A percentile compares a stretch with the other conserved stretches of the same genome.
Evolutionary conservation across 2,329 filamentous ascomycete species (phyloP).

Genomic region (Ophiostoma sp.): DNA sequence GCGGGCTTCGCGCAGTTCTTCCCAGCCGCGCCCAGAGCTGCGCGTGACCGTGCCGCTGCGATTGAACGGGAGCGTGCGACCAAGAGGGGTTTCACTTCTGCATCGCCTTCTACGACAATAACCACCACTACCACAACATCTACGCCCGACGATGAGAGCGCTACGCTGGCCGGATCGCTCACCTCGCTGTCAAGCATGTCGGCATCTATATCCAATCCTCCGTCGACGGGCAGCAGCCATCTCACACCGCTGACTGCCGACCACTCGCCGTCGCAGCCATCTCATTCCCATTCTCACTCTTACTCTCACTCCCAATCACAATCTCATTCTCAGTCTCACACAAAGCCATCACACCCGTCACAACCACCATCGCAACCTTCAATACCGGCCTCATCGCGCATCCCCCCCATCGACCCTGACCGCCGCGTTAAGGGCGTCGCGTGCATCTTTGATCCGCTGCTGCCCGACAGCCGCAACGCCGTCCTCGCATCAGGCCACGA

Average conservation of each 20-base stretch:
- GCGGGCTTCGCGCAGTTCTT: slow-evolving; percentile 85
- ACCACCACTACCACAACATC: not conserved
- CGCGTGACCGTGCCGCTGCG: slow-evolving; percentile 46
- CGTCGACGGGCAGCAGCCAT: slow-evolving; percentile 37
- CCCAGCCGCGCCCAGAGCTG: slow-evolving; percentile 66
- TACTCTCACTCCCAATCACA: not conserved
- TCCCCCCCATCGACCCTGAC: slow-evolving; percentile 37
- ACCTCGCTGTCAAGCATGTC: slow-evolving; percentile 4
- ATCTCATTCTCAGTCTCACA: not conserved
- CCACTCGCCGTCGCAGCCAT: slow-evolving; percentile 47
- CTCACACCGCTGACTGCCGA: slow-evolving; percentile 48
- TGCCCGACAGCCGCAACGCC: slow-evolving; percentile 32
- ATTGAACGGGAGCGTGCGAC: slow-evolving; percentile 54
- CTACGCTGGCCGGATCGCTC: slow-evolving; percentile 15
- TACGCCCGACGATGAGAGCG: slow-evolving; percentile 9
- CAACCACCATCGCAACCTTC: not conserved
- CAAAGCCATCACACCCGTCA: not conserved
- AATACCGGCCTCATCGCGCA: slow-evolving; percentile 32
- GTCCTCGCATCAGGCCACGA: not conserved
- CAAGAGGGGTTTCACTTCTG: not conserved
- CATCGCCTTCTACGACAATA: not conserved
- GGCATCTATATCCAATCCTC: slow-evolving; percentile 24
- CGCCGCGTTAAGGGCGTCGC: slow-evolving; percentile 20
- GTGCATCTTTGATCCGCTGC: slow-evolving; percentile 17
- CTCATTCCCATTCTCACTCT: not conserved